Evolutionary conservation across 2,329 filamentous ascomycete genomes (phyloP).

Genomic region (Arachnomyces sp.): DNA sequence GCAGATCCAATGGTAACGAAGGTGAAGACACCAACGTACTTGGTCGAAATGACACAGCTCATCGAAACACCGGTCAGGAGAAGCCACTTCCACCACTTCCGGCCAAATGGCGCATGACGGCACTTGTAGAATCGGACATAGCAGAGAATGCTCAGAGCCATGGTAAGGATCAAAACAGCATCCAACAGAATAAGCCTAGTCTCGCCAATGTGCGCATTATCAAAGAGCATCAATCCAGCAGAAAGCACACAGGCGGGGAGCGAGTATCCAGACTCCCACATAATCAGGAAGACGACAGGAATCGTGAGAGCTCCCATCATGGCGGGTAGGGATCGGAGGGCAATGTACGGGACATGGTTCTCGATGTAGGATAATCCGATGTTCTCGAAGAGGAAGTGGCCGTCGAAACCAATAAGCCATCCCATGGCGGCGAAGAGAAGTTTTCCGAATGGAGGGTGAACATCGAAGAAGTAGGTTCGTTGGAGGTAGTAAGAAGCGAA

Average conservation of each 20-base stretch:
- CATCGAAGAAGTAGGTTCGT: slow-evolving; percentile 98
- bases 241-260: slow-evolving; percentile 85
- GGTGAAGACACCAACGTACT: slow-evolving; percentile 94
- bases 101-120: slow-evolving; percentile 75
- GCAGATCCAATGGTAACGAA: slow-evolving; percentile 95
- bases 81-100: slow-evolving; percentile 99
- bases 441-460: slow-evolving; percentile 96
- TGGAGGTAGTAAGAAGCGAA: slow-evolving; percentile 71
- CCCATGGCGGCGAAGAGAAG: slow-evolving; percentile 94
- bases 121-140: slow-evolving; percentile 98
- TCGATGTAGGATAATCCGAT: slow-evolving; percentile 97
- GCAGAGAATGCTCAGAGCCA: slow-evolving; percentile 86
- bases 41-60: slow-evolving; percentile 96
- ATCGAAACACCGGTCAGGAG: slow-evolving; percentile 87
- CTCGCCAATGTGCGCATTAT: slow-evolving; percentile 96
- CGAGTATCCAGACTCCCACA: slow-evolving; percentile 99
- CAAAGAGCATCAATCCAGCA: slow-evolving; percentile 77
- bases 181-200: slow-evolving; percentile 91
- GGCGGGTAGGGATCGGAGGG: slow-evolving; percentile 87
- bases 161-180: slow-evolving; percentile 86
- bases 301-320: slow-evolving; percentile 87
- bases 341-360: slow-evolving; percentile 95
- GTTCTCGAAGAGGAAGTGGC: slow-evolving; percentile 96
- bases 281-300: slow-evolving; percentile 88
- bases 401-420: slow-evolving; percentile 96